Percentiles rank a stretch among this genome's conserved stretches.
Conservation (phyloP, 305 asterid species). For the Solanum hybrid region DNA sequence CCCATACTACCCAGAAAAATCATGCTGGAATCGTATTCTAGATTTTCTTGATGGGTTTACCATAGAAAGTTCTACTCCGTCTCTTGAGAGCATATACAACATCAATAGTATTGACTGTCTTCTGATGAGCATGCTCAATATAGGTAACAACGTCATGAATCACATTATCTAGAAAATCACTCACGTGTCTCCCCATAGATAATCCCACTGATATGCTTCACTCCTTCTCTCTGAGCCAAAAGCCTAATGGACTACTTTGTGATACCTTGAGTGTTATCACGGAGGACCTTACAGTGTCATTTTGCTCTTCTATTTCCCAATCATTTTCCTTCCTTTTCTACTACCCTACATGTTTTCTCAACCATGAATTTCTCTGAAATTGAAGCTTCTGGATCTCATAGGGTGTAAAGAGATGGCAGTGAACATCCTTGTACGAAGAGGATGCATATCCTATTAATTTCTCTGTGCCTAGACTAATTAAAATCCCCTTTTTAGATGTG, state of each 20-base stretch:
- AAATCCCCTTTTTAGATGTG: background rate
- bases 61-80: background rate
- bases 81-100: background rate
- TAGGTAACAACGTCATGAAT: background rate
- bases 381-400: background rate
- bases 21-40: background rate
- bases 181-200: background rate
- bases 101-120: background rate
- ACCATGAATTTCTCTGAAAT: background rate
- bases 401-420: background rate
- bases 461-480: background rate
- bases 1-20: background rate
- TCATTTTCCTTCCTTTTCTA: background rate
- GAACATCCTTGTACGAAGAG: background rate
- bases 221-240: background rate
- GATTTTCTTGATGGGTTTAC: background rate
- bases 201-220: background rate
- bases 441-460: background rate
- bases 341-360: background rate
- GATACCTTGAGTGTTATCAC: background rate
- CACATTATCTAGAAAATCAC: background rate
- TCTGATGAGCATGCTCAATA: background rate
- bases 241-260: background rate
- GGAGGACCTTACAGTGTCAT: background rate
- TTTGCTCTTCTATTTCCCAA: background rate